phyloP scores from a whole-genome alignment of 345 rosid species.

The Salix exigua region DNA sequence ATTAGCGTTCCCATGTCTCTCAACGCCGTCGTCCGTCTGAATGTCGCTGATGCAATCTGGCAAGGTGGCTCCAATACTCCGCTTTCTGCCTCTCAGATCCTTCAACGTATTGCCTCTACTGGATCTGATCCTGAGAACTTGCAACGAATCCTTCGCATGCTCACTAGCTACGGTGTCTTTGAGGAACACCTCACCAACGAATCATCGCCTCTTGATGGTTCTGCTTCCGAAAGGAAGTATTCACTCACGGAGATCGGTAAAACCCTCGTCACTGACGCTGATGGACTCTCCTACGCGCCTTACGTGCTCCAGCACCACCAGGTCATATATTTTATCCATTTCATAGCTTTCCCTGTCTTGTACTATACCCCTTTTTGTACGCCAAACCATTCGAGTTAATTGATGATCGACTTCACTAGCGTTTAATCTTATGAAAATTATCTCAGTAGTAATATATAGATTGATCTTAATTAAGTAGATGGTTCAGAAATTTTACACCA shows the following conservation, averaged over 20 bases:
- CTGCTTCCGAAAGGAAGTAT: constrained; percentile 42
- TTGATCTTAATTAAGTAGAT: too few species aligned
- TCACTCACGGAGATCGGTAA: constrained; percentile 69
- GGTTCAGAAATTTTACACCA: too few species aligned
- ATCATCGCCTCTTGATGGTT: constrained; percentile 1
- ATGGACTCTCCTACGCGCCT: constrained; percentile 69
- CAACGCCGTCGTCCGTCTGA: constrained; percentile 63
- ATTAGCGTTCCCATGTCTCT: constrained; percentile 92
- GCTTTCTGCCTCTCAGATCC: constrained; percentile 70
- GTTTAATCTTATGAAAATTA: too few species aligned
- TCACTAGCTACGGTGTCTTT: constrained; percentile 72
- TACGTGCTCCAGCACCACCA: constrained; percentile 95
- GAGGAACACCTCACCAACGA: constrained; percentile 41
- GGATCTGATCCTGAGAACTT: constrained; percentile 52
- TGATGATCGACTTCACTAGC: too few species aligned
- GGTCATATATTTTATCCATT: constrained; percentile 22
- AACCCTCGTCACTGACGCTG: constrained; percentile 65
- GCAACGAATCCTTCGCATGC: constrained; percentile 85
- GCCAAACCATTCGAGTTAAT: too few species aligned
- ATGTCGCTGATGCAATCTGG: constrained; percentile 85
- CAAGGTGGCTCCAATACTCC: constrained; percentile 67
- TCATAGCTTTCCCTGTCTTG: not conserved
- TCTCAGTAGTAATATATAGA: too few species aligned
- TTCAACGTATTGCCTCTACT: constrained; percentile 36
- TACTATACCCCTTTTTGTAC: too few species aligned